Percentiles rank a stretch among this genome's conserved stretches.
Evolutionary conservation across 73 alveolate genomes (phyloP).

Genomic region (Tetrahymena elliotti): DNA sequence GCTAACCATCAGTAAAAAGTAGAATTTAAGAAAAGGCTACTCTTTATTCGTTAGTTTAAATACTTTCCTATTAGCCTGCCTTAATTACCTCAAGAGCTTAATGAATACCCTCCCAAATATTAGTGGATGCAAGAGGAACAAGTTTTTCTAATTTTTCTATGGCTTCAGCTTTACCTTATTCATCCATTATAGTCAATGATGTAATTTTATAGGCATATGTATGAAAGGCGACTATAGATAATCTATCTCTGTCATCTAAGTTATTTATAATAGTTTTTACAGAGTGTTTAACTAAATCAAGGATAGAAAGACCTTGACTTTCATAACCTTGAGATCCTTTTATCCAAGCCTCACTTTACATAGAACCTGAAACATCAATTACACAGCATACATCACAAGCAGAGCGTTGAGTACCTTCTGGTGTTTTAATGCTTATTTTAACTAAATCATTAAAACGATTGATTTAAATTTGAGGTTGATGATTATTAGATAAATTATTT

Average conservation of each 20-base stretch:
- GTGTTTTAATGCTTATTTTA: neutral
- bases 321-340: neutral
- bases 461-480: neutral
- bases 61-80: neutral
- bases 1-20: neutral
- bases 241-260: neutral
- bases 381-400: neutral
- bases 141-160: neutral
- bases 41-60: neutral
- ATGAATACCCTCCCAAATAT: neutral
- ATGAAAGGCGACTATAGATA: neutral
- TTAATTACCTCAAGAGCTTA: neutral
- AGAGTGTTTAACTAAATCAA: neutral
- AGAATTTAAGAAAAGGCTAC: neutral
- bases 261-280: neutral
- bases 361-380: conserved; percentile 4
- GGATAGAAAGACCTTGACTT: neutral
- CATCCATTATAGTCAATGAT: neutral
- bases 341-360: neutral
- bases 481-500: too few relatives aligned
- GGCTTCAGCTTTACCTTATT: neutral
- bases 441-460: neutral
- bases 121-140: neutral
- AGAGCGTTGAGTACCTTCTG: neutral
- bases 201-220: neutral